These are phyloP conservation scores for Corchorus olitorius DNA, from an alignment of 345 rosid genomes.

Conservation along the genomic window DNA sequence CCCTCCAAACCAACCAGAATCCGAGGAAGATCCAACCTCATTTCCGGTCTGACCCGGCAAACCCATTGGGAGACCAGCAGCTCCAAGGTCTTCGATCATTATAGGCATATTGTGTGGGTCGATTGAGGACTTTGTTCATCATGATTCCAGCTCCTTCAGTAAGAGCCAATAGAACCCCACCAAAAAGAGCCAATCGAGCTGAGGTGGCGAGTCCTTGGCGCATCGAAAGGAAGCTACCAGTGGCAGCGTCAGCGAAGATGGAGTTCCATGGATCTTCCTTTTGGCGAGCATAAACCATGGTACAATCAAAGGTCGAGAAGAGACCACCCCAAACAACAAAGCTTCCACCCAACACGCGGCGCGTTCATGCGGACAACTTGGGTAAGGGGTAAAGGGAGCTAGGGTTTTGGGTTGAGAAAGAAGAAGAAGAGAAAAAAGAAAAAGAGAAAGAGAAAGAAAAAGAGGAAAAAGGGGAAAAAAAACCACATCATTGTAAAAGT, in stretches of 20 bases:
- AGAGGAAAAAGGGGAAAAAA: no score
- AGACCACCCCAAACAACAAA: constrained; percentile 89
- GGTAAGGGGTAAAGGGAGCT: no score
- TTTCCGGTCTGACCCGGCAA: constrained; percentile 34
- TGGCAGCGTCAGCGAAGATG: constrained; percentile 77
- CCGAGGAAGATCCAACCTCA: constrained; percentile 31
- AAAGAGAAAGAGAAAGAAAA: no score
- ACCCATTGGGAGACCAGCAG: constrained; percentile 39
- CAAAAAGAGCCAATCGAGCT: constrained; percentile 49
- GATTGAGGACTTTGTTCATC: constrained; percentile 51
- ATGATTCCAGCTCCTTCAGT: constrained; percentile 70
- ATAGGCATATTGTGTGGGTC: constrained; percentile 44
- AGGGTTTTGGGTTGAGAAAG: no score
- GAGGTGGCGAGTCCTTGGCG: constrained; percentile 67
- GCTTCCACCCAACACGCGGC: constrained; percentile 69
- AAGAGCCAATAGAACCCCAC: constrained; percentile 60
- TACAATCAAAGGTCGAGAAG: constrained; percentile 75
- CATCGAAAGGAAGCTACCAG: constrained; percentile 74
- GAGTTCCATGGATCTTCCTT: constrained; percentile 97
- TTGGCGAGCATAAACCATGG: constrained; percentile 78
- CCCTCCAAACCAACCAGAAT: constrained; percentile 56
- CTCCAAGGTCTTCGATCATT: constrained; percentile 48
- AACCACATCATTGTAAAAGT: no score
- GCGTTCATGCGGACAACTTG: constrained; percentile 82
- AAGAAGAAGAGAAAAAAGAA: no score